Conservation (phyloP, 1,284 basidiomycete species). For the Ceratorhiza oryzae-sativae region DNA sequence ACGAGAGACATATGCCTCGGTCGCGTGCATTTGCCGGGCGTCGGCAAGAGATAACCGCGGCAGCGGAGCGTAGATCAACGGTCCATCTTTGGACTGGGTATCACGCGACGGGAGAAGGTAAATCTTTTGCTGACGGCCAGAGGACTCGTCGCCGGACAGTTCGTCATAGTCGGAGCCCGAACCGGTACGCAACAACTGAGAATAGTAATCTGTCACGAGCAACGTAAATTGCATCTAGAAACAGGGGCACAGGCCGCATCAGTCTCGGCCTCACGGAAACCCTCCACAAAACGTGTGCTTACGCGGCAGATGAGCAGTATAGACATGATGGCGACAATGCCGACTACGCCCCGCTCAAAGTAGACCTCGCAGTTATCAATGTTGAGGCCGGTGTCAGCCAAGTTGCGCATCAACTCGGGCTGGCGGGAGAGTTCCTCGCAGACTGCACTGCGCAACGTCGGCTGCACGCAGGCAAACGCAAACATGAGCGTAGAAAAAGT, state of each 20-base stretch:
- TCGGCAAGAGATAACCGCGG: slow-evolving; percentile 26
- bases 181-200: slow-evolving; percentile 52
- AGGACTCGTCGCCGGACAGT: slow-evolving; percentile 11
- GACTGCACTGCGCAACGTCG: slow-evolving; percentile 60
- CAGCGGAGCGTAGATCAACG: slow-evolving; percentile 26
- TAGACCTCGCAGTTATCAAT: slow-evolving; percentile 79
- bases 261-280: neutral
- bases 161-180: slow-evolving; percentile 29
- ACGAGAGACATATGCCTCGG: slow-evolving; percentile 26
- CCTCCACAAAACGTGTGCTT: slow-evolving; percentile 46
- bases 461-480: slow-evolving; percentile 65
- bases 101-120: slow-evolving; percentile 25
- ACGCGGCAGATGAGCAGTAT: slow-evolving; percentile 71
- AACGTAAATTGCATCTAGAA: slow-evolving; percentile 73
- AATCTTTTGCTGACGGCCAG: slow-evolving; percentile 8
- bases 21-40: slow-evolving; percentile 24
- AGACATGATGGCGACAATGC: slow-evolving; percentile 62
- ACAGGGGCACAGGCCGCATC: neutral
- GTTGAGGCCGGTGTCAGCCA: slow-evolving; percentile 72
- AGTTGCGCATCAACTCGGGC: slow-evolving; percentile 72
- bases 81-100: slow-evolving; percentile 18
- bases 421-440: slow-evolving; percentile 77
- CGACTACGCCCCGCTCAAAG: slow-evolving; percentile 70
- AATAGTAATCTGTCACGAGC: slow-evolving; percentile 69
- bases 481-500: slow-evolving; percentile 62